These are phyloP conservation scores for Diphasiastrum complanatum DNA, from an alignment of 83 land plant species.

Conservation along the genomic window DNA sequence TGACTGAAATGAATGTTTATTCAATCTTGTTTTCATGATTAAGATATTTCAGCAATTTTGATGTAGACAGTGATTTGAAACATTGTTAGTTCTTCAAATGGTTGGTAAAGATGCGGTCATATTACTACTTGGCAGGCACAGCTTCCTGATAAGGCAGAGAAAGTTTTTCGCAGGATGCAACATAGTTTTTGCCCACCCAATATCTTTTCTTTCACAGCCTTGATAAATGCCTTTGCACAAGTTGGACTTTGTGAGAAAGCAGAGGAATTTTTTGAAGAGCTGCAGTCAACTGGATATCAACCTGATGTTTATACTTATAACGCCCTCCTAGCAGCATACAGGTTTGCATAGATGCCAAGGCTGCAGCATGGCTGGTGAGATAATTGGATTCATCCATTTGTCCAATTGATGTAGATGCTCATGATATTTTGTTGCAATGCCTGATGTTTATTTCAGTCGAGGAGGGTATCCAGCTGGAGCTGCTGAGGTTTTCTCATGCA, in stretches of 20 bases:
- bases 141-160: constrained; percentile 53
- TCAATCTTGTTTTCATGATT: too few species aligned
- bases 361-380: neutral
- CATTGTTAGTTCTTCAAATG: too few species aligned
- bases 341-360: constrained; percentile 28
- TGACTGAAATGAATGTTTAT: too few species aligned
- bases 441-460: constrained; percentile 40
- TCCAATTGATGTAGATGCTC: constrained; percentile 1
- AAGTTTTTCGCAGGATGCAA: constrained; percentile 65
- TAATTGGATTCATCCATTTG: neutral
- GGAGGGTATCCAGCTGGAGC: constrained; percentile 80
- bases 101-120: too few species aligned
- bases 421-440: neutral
- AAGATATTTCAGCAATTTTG: too few species aligned
- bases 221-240: constrained; percentile 85
- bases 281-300: constrained; percentile 61
- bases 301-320: constrained; percentile 87
- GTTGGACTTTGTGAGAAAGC: constrained; percentile 82
- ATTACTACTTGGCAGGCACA: constrained; percentile 59
- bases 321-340: constrained; percentile 89
- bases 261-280: constrained; percentile 68
- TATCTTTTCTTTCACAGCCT: constrained; percentile 76
- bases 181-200: constrained; percentile 59
- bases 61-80: too few species aligned
- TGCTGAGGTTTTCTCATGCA: constrained; percentile 64